Percentiles rank a stretch among this genome's conserved stretches.
Conservation (phyloP, 192 early-diverging fungal genomes). For the Thamnidium elegans region DNA sequence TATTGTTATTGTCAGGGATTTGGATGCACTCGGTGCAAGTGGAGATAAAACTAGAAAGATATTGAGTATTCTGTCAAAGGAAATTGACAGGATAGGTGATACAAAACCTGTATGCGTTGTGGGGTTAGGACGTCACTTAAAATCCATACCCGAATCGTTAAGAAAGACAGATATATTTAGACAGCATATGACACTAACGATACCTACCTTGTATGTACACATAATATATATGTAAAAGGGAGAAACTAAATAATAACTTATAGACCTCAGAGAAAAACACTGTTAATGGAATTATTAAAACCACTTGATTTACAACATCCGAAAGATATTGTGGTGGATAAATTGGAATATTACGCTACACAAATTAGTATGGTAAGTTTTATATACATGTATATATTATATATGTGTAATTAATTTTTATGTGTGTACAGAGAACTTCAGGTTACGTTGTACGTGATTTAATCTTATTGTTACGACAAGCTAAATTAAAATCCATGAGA, state of each 20-base stretch:
- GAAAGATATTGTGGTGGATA: constrained; percentile 1
- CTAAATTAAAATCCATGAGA: constrained; percentile 32
- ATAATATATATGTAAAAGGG: neutral
- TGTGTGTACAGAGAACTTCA: constrained; percentile 47
- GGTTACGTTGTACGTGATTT: constrained; percentile 62
- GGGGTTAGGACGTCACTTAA: constrained; percentile 15
- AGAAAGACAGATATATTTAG: constrained; percentile 25
- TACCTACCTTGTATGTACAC: constrained; percentile 25
- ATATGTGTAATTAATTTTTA: neutral
- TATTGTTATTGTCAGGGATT: constrained; percentile 48
- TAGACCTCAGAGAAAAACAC: constrained; percentile 28
- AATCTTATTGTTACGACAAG: constrained; percentile 37
- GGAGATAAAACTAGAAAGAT: constrained; percentile 12
- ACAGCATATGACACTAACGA: constrained; percentile 28
- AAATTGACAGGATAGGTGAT: constrained; percentile 1
- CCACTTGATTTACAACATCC: neutral
- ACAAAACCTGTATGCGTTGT: constrained; percentile 18
- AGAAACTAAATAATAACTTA: no score
- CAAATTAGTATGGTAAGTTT: constrained; percentile 18
- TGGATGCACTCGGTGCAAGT: constrained; percentile 45
- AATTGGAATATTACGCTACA: constrained; percentile 8
- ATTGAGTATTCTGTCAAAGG: neutral
- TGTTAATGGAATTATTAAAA: constrained; percentile 24
- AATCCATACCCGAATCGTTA: constrained; percentile 17
- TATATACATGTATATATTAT: no score